Base-by-base conservation (phyloP, 805 yeast species). In the Metschnikowia gruessii region DNA sequence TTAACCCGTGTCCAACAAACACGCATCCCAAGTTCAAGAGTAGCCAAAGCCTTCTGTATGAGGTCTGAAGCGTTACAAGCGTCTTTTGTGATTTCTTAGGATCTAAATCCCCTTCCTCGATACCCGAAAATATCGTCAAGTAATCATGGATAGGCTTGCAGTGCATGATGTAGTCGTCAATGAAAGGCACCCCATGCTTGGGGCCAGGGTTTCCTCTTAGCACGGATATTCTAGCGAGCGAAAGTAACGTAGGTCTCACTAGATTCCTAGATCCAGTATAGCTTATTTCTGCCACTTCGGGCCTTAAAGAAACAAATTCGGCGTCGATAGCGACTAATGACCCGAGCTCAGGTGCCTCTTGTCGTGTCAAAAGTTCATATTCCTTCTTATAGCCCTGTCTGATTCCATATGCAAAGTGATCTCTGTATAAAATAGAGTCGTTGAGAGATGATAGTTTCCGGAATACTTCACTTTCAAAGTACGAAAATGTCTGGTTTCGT, bases 1-100 rank as follows among this genome's bases (percentile, higher is more conserved):
- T 75, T 49, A 94, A 72, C 1, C 97, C 97, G 68, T 94, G 99
- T 0, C 99, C 99, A 28, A 94, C 90, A 70, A 94, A 92, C 0
- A 86, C 79, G 61, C 95, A 89, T 0, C 97, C 97, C 46, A 90
- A 60, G 59, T 92, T 94, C 49, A 94, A 70, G 41, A 94, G 72
- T 17, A 94, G 69, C 99, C 99, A 95, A 34, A 94, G 76, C 57
- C 87, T 81, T 49, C 97, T 72, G 63, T 92, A 94, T 1, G 95
- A 88, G 0, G 88, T 83, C 58, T 87, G 92, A 46, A 87, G 69
- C 0, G 87, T 79, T 0, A 91, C 97, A 37, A 95, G 73, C 3
- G 86, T 76, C 56, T 82, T 82, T 4, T 72, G 65, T 18, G 96
- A 86, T 6, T 61, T 68, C 4, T 62, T 60, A 1, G 92, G 87